Percentiles rank a stretch among this genome's conserved stretches.
phyloP scores from a whole-genome alignment of 1,284 basidiomycete genomes.

The Sporisorium exsertum region DNA sequence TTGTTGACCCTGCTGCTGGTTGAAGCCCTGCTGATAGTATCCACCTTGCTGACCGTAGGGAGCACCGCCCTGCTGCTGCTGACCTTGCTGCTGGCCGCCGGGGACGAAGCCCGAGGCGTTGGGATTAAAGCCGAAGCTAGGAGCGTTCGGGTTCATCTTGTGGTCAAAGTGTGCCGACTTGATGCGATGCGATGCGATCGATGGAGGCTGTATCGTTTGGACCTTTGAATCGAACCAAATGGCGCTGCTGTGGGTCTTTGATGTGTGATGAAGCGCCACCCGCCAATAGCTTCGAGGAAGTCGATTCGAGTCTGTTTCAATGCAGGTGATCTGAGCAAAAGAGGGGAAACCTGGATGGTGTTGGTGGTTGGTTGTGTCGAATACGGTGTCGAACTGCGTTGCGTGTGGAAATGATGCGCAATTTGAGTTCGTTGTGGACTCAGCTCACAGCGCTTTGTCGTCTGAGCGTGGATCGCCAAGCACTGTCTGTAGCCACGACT shows the following conservation, averaged over 20 bases:
- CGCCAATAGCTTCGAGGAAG: neutral
- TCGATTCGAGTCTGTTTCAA: neutral
- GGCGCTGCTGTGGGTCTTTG: neutral
- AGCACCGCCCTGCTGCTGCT: slow-evolving; percentile 44
- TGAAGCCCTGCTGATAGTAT: slow-evolving; percentile 54
- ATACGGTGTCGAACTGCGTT: too few relatives aligned
- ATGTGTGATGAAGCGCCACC: neutral
- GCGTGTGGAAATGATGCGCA: slow-evolving; percentile 1
- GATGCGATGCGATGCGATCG: slow-evolving; percentile 1
- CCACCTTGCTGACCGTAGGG: slow-evolving; percentile 46
- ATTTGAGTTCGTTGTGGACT: neutral
- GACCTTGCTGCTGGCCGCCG: slow-evolving; percentile 41
- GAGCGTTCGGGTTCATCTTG: slow-evolving; percentile 69
- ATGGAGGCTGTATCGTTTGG: too few relatives aligned
- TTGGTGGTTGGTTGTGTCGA: too few relatives aligned
- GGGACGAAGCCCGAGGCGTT: slow-evolving; percentile 66
- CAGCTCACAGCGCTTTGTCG: slow-evolving; percentile 8
- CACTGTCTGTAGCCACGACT: neutral
- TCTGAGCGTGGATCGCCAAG: slow-evolving; percentile 15
- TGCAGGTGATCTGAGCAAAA: slow-evolving; percentile 4
- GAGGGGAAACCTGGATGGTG: slow-evolving; percentile 1
- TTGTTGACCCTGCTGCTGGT: slow-evolving; percentile 23
- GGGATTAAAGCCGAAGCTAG: slow-evolving; percentile 67
- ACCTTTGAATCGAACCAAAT: neutral
- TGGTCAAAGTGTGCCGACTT: neutral